Conservation (phyloP, 176 grass and related monocot genomes). For the Ensete glaucum region DNA sequence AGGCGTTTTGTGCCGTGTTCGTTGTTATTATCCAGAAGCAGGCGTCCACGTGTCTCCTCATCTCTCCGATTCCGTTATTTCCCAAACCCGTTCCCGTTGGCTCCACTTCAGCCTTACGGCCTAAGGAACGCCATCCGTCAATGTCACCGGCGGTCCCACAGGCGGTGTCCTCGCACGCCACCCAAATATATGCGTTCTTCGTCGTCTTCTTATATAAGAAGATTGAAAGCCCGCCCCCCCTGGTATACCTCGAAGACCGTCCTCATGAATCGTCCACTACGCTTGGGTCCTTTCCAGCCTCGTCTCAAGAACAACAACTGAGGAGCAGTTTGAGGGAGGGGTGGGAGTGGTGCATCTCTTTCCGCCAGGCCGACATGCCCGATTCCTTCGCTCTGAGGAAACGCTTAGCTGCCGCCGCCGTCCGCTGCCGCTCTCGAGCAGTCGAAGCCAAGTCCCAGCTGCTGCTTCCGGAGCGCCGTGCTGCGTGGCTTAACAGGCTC, state of each 20-base stretch:
- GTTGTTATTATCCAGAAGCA: not conserved
- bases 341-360: not conserved
- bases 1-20: too few species aligned
- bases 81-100: not conserved
- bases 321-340: not conserved
- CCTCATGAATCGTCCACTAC: too few species aligned
- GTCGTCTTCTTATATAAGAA: not conserved
- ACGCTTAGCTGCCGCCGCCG: conserved; percentile 2
- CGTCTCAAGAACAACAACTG: not conserved
- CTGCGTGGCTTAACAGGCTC: conserved; percentile 11
- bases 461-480: conserved; percentile 2
- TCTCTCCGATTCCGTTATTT: not conserved
- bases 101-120: conserved; percentile 30
- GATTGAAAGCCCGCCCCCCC: not conserved
- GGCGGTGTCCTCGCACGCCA: too few species aligned
- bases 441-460: not conserved
- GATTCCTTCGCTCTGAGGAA: not conserved
- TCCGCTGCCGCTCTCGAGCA: not conserved
- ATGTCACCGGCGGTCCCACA: conserved; percentile 14
- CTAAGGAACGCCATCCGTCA: conserved; percentile 25
- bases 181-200: conserved; percentile 12
- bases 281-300: not conserved
- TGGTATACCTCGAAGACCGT: too few species aligned
- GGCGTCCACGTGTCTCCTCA: not conserved
- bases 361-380: conserved; percentile 2